phyloP scores from a whole-genome alignment of 2,329 filamentous ascomycete species.

The Trichoderma sp. region DNA sequence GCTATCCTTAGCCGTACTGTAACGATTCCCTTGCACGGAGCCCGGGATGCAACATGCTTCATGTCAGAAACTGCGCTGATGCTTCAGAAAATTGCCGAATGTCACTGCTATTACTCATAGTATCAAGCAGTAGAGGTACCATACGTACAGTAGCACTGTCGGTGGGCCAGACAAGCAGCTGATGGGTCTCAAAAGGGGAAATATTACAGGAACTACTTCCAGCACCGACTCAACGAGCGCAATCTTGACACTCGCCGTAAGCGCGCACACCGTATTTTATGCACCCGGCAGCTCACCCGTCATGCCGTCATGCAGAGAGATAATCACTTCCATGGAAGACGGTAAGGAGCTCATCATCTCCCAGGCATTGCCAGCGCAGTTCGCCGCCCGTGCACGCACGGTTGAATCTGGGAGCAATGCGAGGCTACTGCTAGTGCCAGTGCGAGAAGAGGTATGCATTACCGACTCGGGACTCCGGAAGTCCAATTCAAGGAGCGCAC shows the following conservation, averaged over 20 bases:
- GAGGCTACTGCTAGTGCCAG: background rate
- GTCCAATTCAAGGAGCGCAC: background rate
- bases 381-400: background rate
- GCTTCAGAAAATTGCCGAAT: background rate
- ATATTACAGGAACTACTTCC: background rate
- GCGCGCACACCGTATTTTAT: background rate
- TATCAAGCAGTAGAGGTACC: background rate
- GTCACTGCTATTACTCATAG: background rate
- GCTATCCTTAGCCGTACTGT: background rate
- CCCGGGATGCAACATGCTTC: background rate
- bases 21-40: background rate
- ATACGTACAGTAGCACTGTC: background rate
- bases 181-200: background rate
- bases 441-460: background rate
- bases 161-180: slow-evolving; percentile 2
- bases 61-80: background rate
- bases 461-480: background rate
- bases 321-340: background rate
- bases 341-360: background rate
- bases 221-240: background rate
- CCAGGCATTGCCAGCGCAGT: background rate
- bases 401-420: background rate
- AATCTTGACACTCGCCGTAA: background rate
- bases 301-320: background rate
- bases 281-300: background rate